Conservation (phyloP, 805 yeast genomes). For the Candida xiaguanensis region DNA sequence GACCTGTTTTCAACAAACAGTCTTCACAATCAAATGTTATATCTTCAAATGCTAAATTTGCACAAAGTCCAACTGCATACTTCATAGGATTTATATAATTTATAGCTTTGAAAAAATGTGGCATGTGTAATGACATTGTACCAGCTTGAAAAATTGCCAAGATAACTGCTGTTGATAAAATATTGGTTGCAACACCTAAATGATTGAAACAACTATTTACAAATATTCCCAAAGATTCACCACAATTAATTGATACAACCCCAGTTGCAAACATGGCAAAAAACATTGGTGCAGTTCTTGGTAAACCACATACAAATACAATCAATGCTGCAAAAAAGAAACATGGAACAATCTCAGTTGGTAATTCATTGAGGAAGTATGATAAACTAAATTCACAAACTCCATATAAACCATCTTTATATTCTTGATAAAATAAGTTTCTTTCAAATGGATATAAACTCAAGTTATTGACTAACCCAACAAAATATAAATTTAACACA, state of each 20-base stretch:
- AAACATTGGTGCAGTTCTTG: constrained; percentile 61
- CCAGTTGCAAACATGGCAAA: constrained; percentile 58
- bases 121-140: constrained; percentile 73
- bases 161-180: constrained; percentile 61
- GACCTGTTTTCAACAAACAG: constrained; percentile 28
- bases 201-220: constrained; percentile 69
- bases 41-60: constrained; percentile 53
- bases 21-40: constrained; percentile 47
- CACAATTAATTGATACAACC: constrained; percentile 58
- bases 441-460: constrained; percentile 72
- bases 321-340: constrained; percentile 55
- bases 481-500: constrained; percentile 64
- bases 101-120: constrained; percentile 59
- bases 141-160: constrained; percentile 84
- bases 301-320: constrained; percentile 70
- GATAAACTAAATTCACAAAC: constrained; percentile 56
- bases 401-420: constrained; percentile 67
- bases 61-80: constrained; percentile 58
- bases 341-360: constrained; percentile 58
- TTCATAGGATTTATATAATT: constrained; percentile 74
- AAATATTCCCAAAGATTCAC: constrained; percentile 79
- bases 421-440: constrained; percentile 72
- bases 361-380: constrained; percentile 59
- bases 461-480: constrained; percentile 75
- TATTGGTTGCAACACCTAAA: constrained; percentile 75